Percentiles rank a stretch among this genome's conserved stretches.
Conservation (phyloP, 805 yeast species). For the Grigorovia jiainica region DNA sequence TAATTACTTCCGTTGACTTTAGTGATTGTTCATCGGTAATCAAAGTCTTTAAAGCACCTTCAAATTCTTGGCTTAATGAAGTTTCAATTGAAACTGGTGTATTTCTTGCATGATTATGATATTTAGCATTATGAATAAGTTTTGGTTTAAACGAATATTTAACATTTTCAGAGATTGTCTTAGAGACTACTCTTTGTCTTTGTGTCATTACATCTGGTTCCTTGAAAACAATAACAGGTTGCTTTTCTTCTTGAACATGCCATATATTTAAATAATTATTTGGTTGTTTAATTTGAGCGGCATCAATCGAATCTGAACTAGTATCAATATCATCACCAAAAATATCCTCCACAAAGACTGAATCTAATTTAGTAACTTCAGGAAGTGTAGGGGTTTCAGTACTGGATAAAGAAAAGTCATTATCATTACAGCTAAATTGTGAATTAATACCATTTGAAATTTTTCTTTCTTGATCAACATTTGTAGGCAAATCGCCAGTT, state of each 20-base stretch:
- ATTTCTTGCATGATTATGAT: constrained; percentile 3
- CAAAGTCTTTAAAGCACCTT: constrained; percentile 3
- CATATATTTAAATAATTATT: constrained; percentile 24
- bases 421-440: neutral
- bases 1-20: neutral
- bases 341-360: constrained; percentile 20
- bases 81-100: neutral
- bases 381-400: constrained; percentile 5
- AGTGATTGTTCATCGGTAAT: constrained; percentile 1
- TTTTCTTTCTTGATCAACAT: too few species aligned
- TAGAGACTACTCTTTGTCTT: neutral
- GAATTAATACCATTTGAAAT: neutral
- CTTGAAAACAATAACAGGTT: neutral
- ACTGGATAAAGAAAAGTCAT: neutral
- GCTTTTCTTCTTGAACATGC: constrained; percentile 23
- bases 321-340: constrained; percentile 18
- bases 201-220: neutral
- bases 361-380: constrained; percentile 11
- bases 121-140: constrained; percentile 6
- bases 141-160: constrained; percentile 8
- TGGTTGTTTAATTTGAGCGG: constrained; percentile 11
- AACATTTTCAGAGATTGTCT: neutral
- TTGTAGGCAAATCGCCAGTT: too few species aligned
- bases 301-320: constrained; percentile 16
- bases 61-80: constrained; percentile 8